Base-by-base conservation (phyloP, 768 basidiomycete genomes). In the Gelatoporia subvermispora region DNA sequence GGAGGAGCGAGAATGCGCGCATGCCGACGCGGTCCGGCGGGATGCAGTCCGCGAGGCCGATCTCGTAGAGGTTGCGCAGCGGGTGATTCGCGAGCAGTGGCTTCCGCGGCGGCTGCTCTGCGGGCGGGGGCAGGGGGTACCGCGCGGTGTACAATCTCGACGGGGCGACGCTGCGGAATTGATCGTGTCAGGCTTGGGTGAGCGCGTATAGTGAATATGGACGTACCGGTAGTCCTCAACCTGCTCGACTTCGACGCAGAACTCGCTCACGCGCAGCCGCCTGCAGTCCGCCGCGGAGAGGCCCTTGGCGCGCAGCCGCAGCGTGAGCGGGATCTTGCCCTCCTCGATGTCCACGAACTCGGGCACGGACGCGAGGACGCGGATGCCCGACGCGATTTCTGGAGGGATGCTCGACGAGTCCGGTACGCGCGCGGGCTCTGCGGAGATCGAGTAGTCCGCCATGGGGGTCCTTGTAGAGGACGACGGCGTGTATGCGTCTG, bases 151-250 rank as follows among this genome's bases (percentile, higher is more conserved):
- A 80, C 22, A 70, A 65, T 16, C 64, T 45, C 16, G 72, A 69
- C n/a, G 72, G 66, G 8, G 65, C 59, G 16, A 65, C 70, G 53
- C 81, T 84, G 55, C 15, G 35, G 20, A 37, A 43, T 41, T 23
- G n/a, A n/a, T n/a, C 13, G 11, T 43, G 25, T 37, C 20, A 16
- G 36, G 53, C 37, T 17, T 20, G 1, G 41, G 22, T 47, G 34
- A 45, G n/a, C 22, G 36, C 3, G 18, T n/a, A 38, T 25, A 38
- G 22, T 22, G 23, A 21, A 28, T 17, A 42, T 23, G 45, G 37
- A 60, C 77, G 28, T 57, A 88, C 88, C 84, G 73, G 65, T 74
- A 84, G 45, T 73, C 73, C 58, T 92, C 89, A 35, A 68, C 65
- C 53, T 93, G 89, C 28, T 76, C 62, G 23, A 88, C 55, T 47